Percentiles rank a stretch among this genome's conserved stretches.
Conservation (phyloP, 768 basidiomycete species). For the Trametes elegans region DNA sequence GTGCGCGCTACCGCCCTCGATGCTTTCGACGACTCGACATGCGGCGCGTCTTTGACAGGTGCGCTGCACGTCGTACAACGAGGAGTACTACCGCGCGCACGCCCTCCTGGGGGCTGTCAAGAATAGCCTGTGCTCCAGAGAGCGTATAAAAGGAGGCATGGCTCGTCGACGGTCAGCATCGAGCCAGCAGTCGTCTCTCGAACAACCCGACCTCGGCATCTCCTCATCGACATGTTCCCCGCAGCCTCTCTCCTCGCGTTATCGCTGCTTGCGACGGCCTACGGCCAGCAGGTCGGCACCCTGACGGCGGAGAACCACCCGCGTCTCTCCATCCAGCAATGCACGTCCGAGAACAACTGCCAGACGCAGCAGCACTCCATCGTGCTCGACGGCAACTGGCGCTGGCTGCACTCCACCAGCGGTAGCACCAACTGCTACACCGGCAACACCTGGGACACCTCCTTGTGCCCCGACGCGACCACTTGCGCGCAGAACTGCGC, state of each 20-base stretch:
- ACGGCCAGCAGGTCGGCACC: slow-evolving; percentile 51
- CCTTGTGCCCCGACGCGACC: slow-evolving; percentile 47
- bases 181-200: slow-evolving; percentile 16
- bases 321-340: slow-evolving; percentile 43
- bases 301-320: slow-evolving; percentile 48
- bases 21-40: slow-evolving; percentile 8
- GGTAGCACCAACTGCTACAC: slow-evolving; percentile 48
- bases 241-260: slow-evolving; percentile 29
- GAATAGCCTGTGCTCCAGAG: neutral
- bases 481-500: slow-evolving; percentile 44
- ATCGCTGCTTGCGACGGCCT: slow-evolving; percentile 36
- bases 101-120: neutral
- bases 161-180: slow-evolving; percentile 6
- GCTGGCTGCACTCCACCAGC: slow-evolving; percentile 34
- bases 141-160: slow-evolving; percentile 5
- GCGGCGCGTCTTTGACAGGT: neutral
- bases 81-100: neutral
- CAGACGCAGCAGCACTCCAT: slow-evolving; percentile 22
- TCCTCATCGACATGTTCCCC: slow-evolving; percentile 27
- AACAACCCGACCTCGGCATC: slow-evolving; percentile 10
- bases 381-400: slow-evolving; percentile 51
- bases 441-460: slow-evolving; percentile 53
- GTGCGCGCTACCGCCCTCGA: neutral
- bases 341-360: slow-evolving; percentile 44
- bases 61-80: neutral